A percentile compares a stretch with the other conserved stretches of the same genome.
phyloP scores from a whole-genome alignment of 2,329 filamentous ascomycete species.

The Trichoderma pleuroti region DNA sequence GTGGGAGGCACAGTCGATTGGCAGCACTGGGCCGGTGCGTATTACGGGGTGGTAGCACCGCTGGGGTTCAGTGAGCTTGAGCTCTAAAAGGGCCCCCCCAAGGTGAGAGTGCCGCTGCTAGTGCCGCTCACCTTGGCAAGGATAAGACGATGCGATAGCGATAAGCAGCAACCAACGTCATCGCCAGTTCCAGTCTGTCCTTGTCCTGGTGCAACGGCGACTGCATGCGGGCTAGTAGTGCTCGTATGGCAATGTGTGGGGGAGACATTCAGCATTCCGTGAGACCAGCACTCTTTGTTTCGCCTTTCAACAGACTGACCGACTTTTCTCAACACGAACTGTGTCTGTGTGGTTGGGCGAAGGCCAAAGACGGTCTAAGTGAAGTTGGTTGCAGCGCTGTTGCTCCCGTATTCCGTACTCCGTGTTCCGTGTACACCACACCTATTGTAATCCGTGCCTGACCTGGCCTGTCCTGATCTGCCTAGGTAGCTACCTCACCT shows the following conservation, averaged over 20 bases:
- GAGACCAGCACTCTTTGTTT: neutral
- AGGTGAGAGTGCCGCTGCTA: slow-evolving; percentile 14
- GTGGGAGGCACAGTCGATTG: slow-evolving; percentile 35
- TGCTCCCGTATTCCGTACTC: slow-evolving; percentile 3
- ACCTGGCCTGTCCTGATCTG: slow-evolving; percentile 11
- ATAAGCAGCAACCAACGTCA: slow-evolving; percentile 15
- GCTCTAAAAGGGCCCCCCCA: neutral
- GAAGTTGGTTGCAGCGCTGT: slow-evolving; percentile 1
- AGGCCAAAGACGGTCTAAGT: neutral
- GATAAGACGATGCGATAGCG: slow-evolving; percentile 12
- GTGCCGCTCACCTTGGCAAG: slow-evolving; percentile 18
- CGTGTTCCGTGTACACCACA: slow-evolving; percentile 4
- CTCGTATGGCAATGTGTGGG: neutral
- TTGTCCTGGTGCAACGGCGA: slow-evolving; percentile 4
- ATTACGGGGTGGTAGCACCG: slow-evolving; percentile 22
- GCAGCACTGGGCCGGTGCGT: slow-evolving; percentile 24
- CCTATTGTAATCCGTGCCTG: neutral
- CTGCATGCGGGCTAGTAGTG: neutral
- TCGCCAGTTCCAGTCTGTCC: neutral
- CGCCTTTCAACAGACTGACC: neutral
- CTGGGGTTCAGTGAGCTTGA: slow-evolving; percentile 18
- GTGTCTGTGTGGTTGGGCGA: neutral
- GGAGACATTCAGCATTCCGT: neutral
- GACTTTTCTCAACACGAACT: neutral
- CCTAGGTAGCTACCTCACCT: neutral